Base-by-base conservation (phyloP, 192 early-diverging fungal species). In the Coemansia sp. region DNA sequence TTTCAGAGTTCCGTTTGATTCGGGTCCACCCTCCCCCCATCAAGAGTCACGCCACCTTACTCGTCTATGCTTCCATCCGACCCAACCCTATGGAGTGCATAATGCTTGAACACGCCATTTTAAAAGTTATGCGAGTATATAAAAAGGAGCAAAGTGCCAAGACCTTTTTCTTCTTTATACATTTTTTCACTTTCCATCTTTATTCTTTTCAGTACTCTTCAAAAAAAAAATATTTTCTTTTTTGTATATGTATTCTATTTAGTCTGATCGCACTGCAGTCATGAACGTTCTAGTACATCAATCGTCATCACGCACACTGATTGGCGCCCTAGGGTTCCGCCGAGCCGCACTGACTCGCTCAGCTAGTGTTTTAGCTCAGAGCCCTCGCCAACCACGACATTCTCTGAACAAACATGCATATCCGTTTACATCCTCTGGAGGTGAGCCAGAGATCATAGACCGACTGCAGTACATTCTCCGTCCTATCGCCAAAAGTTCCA, bases 401-500 rank as follows among this genome's bases (percentile, higher is more conserved):
- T 37, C 40, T 21, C 19, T 19, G 19, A 6, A 49, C 19, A 49
- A 19, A 9, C 47, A 21, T 19, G 8, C 47, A 9, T 49, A 49
- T 9, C 47, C 47, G 47, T 49, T 6, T 21, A 19, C 47, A 49
- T 21, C 52, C 26, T 30, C 26, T 2, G 28, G 28, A 26, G 52
- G 52, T n/a, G 52, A 30, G 26, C 52, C 52, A 26, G 38, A n/a
- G 52, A 55, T 67, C 11, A 63, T 78, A 42, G 72, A 79, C 21
- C 70, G 67, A 11, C 42, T 79, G 11, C 77, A 79, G 50, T 79
- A 64, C 53, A 79, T 79, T 35, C 53, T 74, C 23, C 52, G 28
- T 4, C 52, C 52, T 10, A 53, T 30, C 52, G 35, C 35, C 35
- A 8, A 8, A 5, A 26, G 23, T n/a, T 11, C 52, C 21, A 42